These are phyloP conservation scores for Gaeumannomyces tritici DNA, from an alignment of 2,329 filamentous ascomycete genomes.

Conservation along the genomic window DNA sequence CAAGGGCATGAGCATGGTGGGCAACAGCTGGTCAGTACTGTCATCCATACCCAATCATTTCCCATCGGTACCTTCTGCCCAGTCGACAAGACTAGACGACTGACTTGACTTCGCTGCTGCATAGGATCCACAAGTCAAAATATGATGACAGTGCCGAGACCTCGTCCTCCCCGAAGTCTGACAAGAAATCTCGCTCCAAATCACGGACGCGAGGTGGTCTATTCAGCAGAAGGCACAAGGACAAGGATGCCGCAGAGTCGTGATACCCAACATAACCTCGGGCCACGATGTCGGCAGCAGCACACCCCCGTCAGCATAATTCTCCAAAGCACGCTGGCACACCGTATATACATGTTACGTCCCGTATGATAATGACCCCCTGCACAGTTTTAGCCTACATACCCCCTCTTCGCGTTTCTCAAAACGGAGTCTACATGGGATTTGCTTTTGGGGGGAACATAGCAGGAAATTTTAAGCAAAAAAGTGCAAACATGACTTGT, in stretches of 20 bases:
- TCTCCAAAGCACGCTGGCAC: not conserved
- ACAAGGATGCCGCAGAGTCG: not conserved
- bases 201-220: slow-evolving; percentile 60
- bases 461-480: not conserved
- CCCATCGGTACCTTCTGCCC: not conserved
- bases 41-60: not conserved
- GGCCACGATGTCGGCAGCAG: too few species aligned
- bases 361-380: not conserved
- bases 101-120: slow-evolving; percentile 7
- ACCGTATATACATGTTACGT: not conserved
- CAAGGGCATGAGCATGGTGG: slow-evolving; percentile 94
- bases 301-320: not conserved
- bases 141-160: slow-evolving; percentile 59
- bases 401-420: not conserved
- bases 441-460: not conserved
- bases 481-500: not conserved
- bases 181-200: slow-evolving; percentile 65
- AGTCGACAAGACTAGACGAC: slow-evolving; percentile 1
- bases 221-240: slow-evolving; percentile 40
- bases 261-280: too few species aligned
- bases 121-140: slow-evolving; percentile 93
- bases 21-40: slow-evolving; percentile 82
- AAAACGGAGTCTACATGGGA: not conserved
- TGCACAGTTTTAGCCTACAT: not conserved
- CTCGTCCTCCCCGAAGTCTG: slow-evolving; percentile 50